phyloP scores from a whole-genome alignment of 208 protist genomes.

The Leishmania braziliensis region DNA sequence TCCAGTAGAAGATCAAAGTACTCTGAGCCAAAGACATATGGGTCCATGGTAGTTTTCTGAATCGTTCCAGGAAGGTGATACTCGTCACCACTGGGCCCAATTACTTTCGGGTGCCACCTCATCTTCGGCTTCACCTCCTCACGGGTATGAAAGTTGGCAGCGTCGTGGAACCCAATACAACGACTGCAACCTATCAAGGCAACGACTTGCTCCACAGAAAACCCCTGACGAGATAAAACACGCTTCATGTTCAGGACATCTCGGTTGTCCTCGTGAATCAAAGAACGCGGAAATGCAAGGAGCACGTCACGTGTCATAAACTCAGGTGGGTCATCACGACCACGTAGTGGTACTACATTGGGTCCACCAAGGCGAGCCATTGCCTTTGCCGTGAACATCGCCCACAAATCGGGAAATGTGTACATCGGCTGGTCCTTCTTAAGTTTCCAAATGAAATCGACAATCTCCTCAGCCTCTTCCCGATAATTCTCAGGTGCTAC shows the following conservation, averaged over 20 bases:
- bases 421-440: conserved; percentile 67
- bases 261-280: conserved; percentile 55
- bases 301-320: conserved; percentile 28
- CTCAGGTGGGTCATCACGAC: conserved; percentile 49
- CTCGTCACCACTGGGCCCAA: conserved; percentile 47
- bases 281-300: conserved; percentile 43
- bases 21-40: conserved; percentile 86
- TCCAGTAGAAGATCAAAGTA: conserved; percentile 88
- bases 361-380: conserved; percentile 79
- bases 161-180: conserved; percentile 78
- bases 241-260: conserved; percentile 84
- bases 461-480: conserved; percentile 71
- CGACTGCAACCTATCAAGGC: conserved; percentile 71
- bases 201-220: conserved; percentile 78
- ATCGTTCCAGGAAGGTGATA: conserved; percentile 55
- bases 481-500: conserved; percentile 64
- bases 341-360: conserved; percentile 51
- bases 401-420: conserved; percentile 85
- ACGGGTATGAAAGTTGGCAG: conserved; percentile 73
- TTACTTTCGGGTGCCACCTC: conserved; percentile 24
- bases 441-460: conserved; percentile 63
- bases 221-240: conserved; percentile 60
- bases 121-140: conserved; percentile 74
- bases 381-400: conserved; percentile 72
- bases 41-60: conserved; percentile 81